These are phyloP conservation scores for Penicillium palitans DNA, from an alignment of 2,329 filamentous ascomycete genomes.

Conservation along the genomic window DNA sequence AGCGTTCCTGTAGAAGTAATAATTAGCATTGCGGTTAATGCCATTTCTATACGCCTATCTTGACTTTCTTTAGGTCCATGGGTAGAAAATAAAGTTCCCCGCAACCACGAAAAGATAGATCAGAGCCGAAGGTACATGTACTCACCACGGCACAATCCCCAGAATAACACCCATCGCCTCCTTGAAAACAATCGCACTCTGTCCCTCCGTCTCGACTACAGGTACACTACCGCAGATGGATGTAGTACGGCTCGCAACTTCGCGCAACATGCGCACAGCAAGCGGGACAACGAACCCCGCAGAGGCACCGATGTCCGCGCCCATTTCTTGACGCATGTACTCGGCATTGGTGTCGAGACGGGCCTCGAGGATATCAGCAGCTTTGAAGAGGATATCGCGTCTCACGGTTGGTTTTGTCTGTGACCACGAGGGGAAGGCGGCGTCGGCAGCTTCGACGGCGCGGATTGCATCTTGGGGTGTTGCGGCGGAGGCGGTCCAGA, in stretches of 20 bases:
- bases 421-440: slow-evolving; percentile 67
- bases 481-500: slow-evolving; percentile 58
- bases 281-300: slow-evolving; percentile 35
- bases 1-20: slow-evolving; percentile 49
- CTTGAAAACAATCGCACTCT: slow-evolving; percentile 65
- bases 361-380: slow-evolving; percentile 57
- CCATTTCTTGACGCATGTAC: slow-evolving; percentile 61
- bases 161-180: slow-evolving; percentile 78
- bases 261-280: slow-evolving; percentile 45
- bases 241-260: slow-evolving; percentile 51
- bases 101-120: background rate
- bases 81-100: background rate
- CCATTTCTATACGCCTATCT: background rate
- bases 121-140: slow-evolving; percentile 6
- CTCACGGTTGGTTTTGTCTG: slow-evolving; percentile 60
- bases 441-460: slow-evolving; percentile 59
- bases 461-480: slow-evolving; percentile 41
- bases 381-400: slow-evolving; percentile 69
- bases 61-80: background rate
- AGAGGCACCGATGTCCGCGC: slow-evolving; percentile 42
- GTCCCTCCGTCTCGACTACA: slow-evolving; percentile 50
- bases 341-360: slow-evolving; percentile 53
- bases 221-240: slow-evolving; percentile 52
- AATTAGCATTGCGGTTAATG: background rate
- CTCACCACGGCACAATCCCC: slow-evolving; percentile 75